These are phyloP conservation scores for Saururus chinensis DNA, from an alignment of 164 flowering plant genomes.

Conservation along the genomic window DNA sequence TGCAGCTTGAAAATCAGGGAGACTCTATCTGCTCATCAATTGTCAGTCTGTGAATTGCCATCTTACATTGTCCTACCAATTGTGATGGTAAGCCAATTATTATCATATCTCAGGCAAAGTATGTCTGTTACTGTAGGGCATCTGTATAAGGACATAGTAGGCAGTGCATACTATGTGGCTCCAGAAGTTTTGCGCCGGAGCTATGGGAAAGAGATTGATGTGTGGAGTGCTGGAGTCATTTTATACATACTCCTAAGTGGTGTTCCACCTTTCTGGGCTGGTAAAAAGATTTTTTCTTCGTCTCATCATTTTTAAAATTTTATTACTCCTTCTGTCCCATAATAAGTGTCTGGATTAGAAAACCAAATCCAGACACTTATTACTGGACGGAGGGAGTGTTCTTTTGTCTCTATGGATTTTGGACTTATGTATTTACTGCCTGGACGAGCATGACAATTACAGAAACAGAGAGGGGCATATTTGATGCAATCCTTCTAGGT, in stretches of 20 bases:
- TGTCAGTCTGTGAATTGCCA: not conserved
- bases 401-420: no score
- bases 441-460: constrained; percentile 3
- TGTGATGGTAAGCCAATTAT: not conserved
- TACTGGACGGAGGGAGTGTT: no score
- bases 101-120: not conserved
- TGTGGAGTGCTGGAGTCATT: constrained; percentile 96
- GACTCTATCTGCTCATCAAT: not conserved
- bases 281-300: constrained; percentile 16
- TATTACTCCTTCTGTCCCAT: no score
- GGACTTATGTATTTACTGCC: no score
- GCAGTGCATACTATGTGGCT: constrained; percentile 90
- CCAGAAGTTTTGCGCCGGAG: constrained; percentile 62
- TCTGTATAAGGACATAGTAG: constrained; percentile 59
- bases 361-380: no score
- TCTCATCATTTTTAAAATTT: not conserved
- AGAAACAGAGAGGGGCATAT: constrained; percentile 80
- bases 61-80: not conserved
- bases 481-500: constrained; percentile 43
- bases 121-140: constrained; percentile 27
- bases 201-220: constrained; percentile 86
- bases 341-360: no score
- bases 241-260: constrained; percentile 82
- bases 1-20: not conserved
- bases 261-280: constrained; percentile 86